These are phyloP conservation scores for Colletotrichum orbiculare DNA, from an alignment of 2,329 filamentous ascomycete species.

Conservation along the genomic window DNA sequence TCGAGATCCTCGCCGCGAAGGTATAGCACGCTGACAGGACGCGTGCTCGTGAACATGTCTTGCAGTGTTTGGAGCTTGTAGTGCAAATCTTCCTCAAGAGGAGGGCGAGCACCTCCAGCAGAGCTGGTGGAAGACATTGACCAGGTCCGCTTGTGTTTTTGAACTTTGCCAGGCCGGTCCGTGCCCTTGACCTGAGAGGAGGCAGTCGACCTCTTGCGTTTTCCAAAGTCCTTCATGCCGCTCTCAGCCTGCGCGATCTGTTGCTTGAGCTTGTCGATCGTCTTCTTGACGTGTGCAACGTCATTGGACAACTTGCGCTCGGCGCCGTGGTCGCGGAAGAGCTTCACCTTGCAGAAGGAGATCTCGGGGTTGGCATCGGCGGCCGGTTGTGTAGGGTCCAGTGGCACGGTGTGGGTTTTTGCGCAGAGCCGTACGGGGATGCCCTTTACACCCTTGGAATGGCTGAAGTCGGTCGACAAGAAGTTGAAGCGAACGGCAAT, in stretches of 20 bases:
- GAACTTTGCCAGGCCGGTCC: slow-evolving; percentile 79
- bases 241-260: slow-evolving; percentile 85
- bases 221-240: slow-evolving; percentile 74
- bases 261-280: slow-evolving; percentile 94
- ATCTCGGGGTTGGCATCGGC: slow-evolving; percentile 71
- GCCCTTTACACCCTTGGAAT: slow-evolving; percentile 98
- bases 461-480: slow-evolving; percentile 96
- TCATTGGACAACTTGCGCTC: slow-evolving; percentile 96
- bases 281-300: slow-evolving; percentile 93
- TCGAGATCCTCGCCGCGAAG: slow-evolving; percentile 81
- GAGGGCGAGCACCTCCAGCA: slow-evolving; percentile 60
- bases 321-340: slow-evolving; percentile 95
- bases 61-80: slow-evolving; percentile 81
- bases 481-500: slow-evolving; percentile 98
- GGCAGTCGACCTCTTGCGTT: slow-evolving; percentile 68
- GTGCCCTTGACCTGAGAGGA: slow-evolving; percentile 56
- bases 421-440: slow-evolving; percentile 93
- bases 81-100: slow-evolving; percentile 80
- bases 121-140: slow-evolving; percentile 87
- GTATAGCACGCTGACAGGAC: slow-evolving; percentile 81
- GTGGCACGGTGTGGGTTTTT: slow-evolving; percentile 79
- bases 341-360: slow-evolving; percentile 95
- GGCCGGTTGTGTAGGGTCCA: slow-evolving; percentile 60
- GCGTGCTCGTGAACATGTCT: slow-evolving; percentile 89
- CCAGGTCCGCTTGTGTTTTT: slow-evolving; percentile 94